Percentiles rank a stretch among this genome's conserved stretches.
phyloP scores from a whole-genome alignment of 768 basidiomycete species.

The Myochromella boudieri region DNA sequence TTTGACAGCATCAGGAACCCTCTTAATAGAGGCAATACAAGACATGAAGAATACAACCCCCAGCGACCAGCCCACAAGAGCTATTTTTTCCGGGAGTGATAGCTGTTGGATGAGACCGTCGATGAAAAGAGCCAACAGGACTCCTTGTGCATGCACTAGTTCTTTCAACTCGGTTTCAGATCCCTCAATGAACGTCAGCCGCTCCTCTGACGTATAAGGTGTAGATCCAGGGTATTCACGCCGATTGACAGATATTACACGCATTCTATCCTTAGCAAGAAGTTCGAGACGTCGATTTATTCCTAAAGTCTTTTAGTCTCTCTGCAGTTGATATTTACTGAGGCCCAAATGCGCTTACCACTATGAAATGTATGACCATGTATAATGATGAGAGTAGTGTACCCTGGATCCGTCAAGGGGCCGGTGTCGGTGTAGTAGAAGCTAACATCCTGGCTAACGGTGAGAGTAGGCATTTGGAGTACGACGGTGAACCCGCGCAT shows the following conservation, averaged over 20 bases:
- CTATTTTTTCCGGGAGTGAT: constrained; percentile 16
- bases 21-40: constrained; percentile 19
- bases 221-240: constrained; percentile 33
- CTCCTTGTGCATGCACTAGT: constrained; percentile 26
- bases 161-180: constrained; percentile 16
- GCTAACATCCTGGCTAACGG: too few relatives aligned
- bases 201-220: constrained; percentile 26
- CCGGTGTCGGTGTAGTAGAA: constrained; percentile 32
- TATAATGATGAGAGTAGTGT: constrained; percentile 26
- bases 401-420: constrained; percentile 14
- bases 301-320: too few relatives aligned
- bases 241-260: constrained; percentile 32
- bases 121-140: constrained; percentile 26
- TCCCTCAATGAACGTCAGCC: constrained; percentile 13
- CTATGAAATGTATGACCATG: constrained; percentile 30
- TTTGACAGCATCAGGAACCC: constrained; percentile 14
- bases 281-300: constrained; percentile 22
- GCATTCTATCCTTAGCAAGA: constrained; percentile 17
- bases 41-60: constrained; percentile 24
- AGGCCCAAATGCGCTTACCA: too few relatives aligned
- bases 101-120: constrained; percentile 23
- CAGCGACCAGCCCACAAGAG: constrained; percentile 29
- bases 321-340: too few relatives aligned
- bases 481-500: too few relatives aligned
- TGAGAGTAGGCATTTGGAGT: too few relatives aligned